Evolutionary conservation across 495 filamentous ascomycete genomes (phyloP), one percentile per base, ranked within the genome.

Genomic region (Extremus antarcticus): DNA sequence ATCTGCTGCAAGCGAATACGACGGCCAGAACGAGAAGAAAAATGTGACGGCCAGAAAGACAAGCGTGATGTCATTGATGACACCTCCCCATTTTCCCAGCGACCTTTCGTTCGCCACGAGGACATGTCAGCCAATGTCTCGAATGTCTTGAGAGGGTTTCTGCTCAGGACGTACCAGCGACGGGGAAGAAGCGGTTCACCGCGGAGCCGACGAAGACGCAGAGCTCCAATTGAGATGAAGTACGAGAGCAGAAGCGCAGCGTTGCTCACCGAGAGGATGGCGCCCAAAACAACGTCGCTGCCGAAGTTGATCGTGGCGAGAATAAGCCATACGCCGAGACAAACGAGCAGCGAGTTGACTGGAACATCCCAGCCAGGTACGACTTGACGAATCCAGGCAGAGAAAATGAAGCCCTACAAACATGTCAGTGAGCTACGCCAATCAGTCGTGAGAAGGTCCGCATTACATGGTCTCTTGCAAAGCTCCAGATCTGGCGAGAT

Each of bases 401-500:
- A 69, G 54, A 70, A 74, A 0, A 76, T 74, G 21, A 76, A 53
- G 11, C 73, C 77, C 32, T 25, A n/a, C n/a, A n/a, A n/a, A n/a
- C n/a, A n/a, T n/a, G n/a, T n/a, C n/a, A n/a, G n/a, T n/a, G n/a
- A n/a, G n/a, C n/a, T n/a, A n/a, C n/a, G n/a, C n/a, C n/a, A n/a
- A n/a, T n/a, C n/a, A n/a, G n/a, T n/a, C n/a, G n/a, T n/a, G n/a
- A n/a, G n/a, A n/a, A n/a, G n/a, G n/a, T n/a, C n/a, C n/a, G n/a
- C n/a, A n/a, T n/a, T n/a, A n/a, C n/a, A n/a, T n/a, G 55, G 52
- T 80, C 77, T 15, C 77, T 64, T 1, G 75, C 72, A 51, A 81
- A 79, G 2, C 73, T 72, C 78, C 78, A 80, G 20, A 66, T 61
- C 58, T 77, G 76, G 25, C 78, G 71, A 9, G 77, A 79, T 4